Conservation (phyloP, 2,329 filamentous ascomycete genomes). For the Trichoderma citrinoviride region DNA sequence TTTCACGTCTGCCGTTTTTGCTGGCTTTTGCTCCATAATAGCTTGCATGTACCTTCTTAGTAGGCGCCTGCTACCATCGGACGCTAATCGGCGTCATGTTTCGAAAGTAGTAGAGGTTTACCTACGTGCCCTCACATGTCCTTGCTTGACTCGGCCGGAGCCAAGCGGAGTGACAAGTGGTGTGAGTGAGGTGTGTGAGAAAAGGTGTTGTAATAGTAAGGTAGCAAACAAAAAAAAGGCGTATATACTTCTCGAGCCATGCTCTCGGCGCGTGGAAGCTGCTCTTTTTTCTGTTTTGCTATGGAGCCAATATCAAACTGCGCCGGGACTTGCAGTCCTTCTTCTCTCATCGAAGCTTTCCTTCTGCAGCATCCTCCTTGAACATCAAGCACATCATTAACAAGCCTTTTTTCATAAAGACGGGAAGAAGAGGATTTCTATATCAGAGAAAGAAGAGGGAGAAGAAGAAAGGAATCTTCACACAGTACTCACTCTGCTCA, state of each 20-base stretch:
- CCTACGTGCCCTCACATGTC: no score
- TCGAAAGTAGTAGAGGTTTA: background rate
- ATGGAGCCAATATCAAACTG: slow-evolving; percentile 17
- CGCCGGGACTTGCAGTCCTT: slow-evolving; percentile 15
- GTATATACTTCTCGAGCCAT: slow-evolving; percentile 18
- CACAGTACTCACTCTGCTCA: background rate
- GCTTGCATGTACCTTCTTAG: no score
- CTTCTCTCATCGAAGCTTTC: slow-evolving; percentile 7
- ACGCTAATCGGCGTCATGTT: slow-evolving; percentile 20
- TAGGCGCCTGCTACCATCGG: slow-evolving; percentile 22
- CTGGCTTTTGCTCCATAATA: background rate
- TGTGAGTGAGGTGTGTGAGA: background rate
- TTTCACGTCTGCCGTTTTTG: background rate
- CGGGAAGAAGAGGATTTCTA: background rate
- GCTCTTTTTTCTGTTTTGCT: slow-evolving; percentile 12
- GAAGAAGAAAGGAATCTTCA: background rate
- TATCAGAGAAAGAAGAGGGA: background rate
- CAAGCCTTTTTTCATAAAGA: background rate
- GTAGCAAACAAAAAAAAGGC: background rate
- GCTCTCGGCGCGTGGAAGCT: slow-evolving; percentile 16
- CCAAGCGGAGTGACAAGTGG: background rate
- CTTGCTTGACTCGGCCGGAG: background rate
- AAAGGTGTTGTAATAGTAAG: background rate
- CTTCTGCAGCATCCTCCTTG: slow-evolving; percentile 13
- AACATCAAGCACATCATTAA: background rate